Base-by-base conservation (phyloP, 306 rosid species). In the Gynostemma pentaphyllum region DNA sequence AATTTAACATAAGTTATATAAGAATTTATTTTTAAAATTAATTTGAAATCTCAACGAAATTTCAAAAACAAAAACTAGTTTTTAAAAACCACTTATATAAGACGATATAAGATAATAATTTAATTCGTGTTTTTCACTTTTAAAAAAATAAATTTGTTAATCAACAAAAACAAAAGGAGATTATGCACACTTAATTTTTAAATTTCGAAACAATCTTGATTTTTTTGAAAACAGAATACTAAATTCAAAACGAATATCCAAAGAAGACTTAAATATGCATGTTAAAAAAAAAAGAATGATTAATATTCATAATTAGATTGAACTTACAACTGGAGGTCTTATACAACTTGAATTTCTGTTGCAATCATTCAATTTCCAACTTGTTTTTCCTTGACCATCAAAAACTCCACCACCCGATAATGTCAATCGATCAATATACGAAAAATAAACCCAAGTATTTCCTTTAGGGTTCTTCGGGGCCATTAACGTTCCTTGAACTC, bases 1-100 rank as follows among this genome's bases (percentile, higher is more conserved):
- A 12, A 18, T 4, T 57, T 24, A 39, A 37, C 88, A 84, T 24
- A 53, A 55, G n/a, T 85, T 85, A 56, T 83, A 79, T 34, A 83
- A 75, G 41, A 46, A 29, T 47, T 85, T 85, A 13, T 28, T 46
- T 5, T 79, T 77, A 48, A 83, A 64, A 22, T 0, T 5, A 30
- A n/a, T n/a, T n/a, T n/a, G n/a, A n/a, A n/a, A n/a, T n/a, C n/a
- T n/a, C n/a, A n/a, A n/a, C n/a, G n/a, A n/a, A n/a, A n/a, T n/a
- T n/a, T n/a, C n/a, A n/a, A n/a, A n/a, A n/a, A n/a, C n/a, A n/a
- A n/a, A n/a, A n/a, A n/a, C n/a, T n/a, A n/a, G n/a, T n/a, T n/a
- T n/a, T n/a, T n/a, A n/a, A n/a, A n/a, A n/a, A n/a, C 64, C 44
- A 45, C 78, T 7, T n/a, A n/a, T n/a, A n/a, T n/a, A n/a, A n/a